Evolutionary conservation across 352 stramenopile species (phyloP), one percentile per base, ranked within the genome.

Genomic region (Globisporangium alternatum): DNA sequence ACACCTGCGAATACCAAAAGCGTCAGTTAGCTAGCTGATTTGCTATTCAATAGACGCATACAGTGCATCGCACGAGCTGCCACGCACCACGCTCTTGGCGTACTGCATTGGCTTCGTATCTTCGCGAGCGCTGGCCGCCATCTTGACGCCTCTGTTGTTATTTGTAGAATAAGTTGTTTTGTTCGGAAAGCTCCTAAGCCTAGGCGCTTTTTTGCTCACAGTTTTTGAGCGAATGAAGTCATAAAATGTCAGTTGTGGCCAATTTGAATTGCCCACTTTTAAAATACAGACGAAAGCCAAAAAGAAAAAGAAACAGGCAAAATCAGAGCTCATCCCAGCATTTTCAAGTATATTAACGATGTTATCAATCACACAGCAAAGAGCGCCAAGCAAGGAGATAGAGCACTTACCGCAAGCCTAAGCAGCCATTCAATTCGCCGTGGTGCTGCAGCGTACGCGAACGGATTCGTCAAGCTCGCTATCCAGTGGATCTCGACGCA

Each of bases 81-180:
- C 7, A 76, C 71, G 33, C 54, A 82, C 78, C 54, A 83, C 68
- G 65, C 80, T 89, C 72, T 88, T 92, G 41, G 58, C 70, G 45
- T 81, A 86, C 62, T 88, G 74, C 81, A 91, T 88, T 1, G 17
- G 63, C 10, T 8, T 48, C 19, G 44, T 28, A 13, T 52, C 25
- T 8, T 45, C 43, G 15, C 37, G 12, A 22, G 41, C 41, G 41
- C 43, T 9, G 43, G 17, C 17, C 9, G 43, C 43, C 43, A 48
- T 48, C 35, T 41, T 41, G 35, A 41, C 10, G 35, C 35, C 25
- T 28, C 25, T 28, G 25, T 28, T 28, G 25, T 28, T 28, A 28
- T 28, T 28, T 28, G 25, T 28, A 28, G 25, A 2, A 28, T 28
- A 28, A 28, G 25, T 28, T 28, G 25, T 28, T 1, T 28, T 28